These are phyloP conservation scores for Trypanosoma grayi DNA, from an alignment of 208 protist species.

Conservation along the genomic window DNA sequence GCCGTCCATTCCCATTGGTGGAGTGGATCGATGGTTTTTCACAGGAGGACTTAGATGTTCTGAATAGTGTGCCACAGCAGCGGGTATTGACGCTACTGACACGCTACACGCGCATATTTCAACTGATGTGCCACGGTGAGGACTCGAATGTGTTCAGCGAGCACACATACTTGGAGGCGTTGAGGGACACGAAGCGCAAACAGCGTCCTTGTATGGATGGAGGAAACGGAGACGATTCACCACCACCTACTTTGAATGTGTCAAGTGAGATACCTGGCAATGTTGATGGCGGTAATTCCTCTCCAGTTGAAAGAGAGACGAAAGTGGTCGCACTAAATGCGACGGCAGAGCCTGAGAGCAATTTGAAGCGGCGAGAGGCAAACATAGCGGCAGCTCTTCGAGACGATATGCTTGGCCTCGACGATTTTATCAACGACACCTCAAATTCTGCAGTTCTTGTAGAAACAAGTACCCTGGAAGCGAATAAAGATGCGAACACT, in stretches of 20 bases:
- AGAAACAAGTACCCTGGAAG: neutral
- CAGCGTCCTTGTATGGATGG: neutral
- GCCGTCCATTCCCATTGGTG: conserved; percentile 42
- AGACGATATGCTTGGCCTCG: conserved; percentile 39
- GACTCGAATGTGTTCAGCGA: conserved; percentile 51
- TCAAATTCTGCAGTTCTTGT: no score
- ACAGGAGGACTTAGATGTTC: conserved; percentile 43
- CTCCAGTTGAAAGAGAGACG: neutral
- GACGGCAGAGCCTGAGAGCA: neutral
- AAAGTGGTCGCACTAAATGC: neutral
- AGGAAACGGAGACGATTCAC: neutral
- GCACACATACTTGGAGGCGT: conserved; percentile 10
- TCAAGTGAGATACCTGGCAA: no score
- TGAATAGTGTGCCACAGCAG: conserved; percentile 52
- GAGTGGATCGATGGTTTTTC: conserved; percentile 76
- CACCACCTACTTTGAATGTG: no score
- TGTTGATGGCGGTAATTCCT: no score
- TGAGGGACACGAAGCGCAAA: neutral
- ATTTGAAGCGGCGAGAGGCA: conserved; percentile 12
- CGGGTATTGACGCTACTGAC: conserved; percentile 43
- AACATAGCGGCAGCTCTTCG: conserved; percentile 16
- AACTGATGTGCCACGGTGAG: conserved; percentile 58
- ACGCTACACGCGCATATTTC: conserved; percentile 68
- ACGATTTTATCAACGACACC: conserved; percentile 23
- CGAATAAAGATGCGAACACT: neutral